Evolutionary conservation across 306 rosid genomes (phyloP).

Genomic region (Potentilla sterilis): DNA sequence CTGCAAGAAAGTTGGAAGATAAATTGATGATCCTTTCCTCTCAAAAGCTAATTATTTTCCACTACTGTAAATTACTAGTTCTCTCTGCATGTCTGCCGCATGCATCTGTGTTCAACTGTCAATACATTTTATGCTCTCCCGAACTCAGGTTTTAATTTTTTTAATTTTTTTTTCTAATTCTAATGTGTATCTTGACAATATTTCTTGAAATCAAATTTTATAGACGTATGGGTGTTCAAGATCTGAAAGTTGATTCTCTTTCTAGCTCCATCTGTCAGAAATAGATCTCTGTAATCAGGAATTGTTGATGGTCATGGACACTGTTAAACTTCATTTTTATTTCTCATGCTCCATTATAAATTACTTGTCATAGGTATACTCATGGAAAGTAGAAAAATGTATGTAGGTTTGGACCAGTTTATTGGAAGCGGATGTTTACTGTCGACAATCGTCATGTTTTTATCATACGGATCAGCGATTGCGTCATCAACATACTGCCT

Average conservation of each 20-base stretch:
- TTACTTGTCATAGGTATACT: constrained; percentile 10
- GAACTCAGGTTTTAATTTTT: neutral
- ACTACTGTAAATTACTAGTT: neutral
- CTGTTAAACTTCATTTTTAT: neutral
- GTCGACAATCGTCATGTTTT: constrained; percentile 64
- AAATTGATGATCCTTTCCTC: neutral
- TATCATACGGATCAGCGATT: constrained; percentile 85
- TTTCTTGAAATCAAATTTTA: neutral
- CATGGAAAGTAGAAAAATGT: neutral
- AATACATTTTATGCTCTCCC: neutral
- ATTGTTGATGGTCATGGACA: neutral
- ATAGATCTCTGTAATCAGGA: neutral
- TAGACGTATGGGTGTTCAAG: neutral
- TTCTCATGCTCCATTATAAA: neutral
- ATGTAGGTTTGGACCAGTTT: constrained; percentile 86
- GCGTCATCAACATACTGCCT: constrained; percentile 96
- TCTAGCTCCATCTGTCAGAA: no score
- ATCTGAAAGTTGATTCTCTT: neutral
- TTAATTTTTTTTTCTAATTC: neutral
- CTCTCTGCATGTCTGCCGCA: neutral
- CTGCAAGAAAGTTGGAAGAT: neutral
- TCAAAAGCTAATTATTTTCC: neutral
- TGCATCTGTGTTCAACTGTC: neutral
- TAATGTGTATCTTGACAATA: neutral
- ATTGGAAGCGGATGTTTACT: constrained; percentile 74